Percentiles rank a stretch among this genome's conserved stretches.
phyloP scores from a whole-genome alignment of 2,329 filamentous ascomycete species.

The Penicillium capsulatum region DNA sequence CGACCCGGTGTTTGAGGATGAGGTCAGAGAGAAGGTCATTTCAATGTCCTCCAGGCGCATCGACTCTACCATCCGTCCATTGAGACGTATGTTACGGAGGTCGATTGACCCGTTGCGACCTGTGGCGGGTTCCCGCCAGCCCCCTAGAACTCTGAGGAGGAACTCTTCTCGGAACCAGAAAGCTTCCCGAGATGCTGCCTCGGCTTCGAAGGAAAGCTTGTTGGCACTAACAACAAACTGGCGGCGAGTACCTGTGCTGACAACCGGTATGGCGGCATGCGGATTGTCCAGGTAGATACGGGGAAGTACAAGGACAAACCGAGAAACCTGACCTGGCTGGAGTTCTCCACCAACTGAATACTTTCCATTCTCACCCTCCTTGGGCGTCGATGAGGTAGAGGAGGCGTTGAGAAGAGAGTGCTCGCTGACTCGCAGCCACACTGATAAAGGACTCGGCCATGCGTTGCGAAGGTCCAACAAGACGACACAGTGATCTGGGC shows the following conservation, averaged over 20 bases:
- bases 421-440: constrained; percentile 54
- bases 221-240: constrained; percentile 85
- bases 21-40: constrained; percentile 49
- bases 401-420: constrained; percentile 9
- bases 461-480: constrained; percentile 82
- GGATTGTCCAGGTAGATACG: constrained; percentile 73
- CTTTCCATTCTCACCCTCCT: constrained; percentile 21
- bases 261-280: constrained; percentile 69
- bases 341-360: constrained; percentile 45
- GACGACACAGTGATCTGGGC: constrained; percentile 68
- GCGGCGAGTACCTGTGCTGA: constrained; percentile 77
- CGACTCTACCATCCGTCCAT: constrained; percentile 73
- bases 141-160: constrained; percentile 64
- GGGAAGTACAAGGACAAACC: constrained; percentile 70
- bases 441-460: constrained; percentile 74
- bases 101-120: constrained; percentile 66
- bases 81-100: constrained; percentile 69
- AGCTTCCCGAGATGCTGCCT: constrained; percentile 71
- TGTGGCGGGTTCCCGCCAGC: constrained; percentile 63
- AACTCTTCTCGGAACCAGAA: constrained; percentile 91
- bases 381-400: constrained; percentile 3
- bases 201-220: constrained; percentile 72
- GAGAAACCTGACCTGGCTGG: constrained; percentile 60
- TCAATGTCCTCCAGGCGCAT: constrained; percentile 76
- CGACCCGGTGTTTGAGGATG: constrained; percentile 24